phyloP scores from a whole-genome alignment of 192 early-diverging fungal genomes.

The Irineochytrium annulatum region DNA sequence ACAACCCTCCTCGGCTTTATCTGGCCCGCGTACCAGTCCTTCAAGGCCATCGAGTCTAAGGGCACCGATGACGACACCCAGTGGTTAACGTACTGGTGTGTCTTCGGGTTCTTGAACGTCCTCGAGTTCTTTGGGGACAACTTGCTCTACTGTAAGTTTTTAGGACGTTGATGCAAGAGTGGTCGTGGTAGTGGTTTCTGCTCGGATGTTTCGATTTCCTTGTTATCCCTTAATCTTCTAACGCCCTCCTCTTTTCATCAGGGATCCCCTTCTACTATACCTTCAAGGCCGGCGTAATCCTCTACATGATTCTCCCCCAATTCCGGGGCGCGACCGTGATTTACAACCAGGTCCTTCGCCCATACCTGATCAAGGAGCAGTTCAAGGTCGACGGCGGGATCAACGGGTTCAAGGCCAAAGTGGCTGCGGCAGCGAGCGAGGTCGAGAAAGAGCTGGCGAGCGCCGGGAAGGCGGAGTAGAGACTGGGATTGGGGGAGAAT shows the following conservation, averaged over 20 bases:
- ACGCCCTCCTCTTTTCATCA: not conserved
- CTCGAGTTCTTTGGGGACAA: constrained; percentile 88
- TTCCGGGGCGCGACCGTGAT: constrained; percentile 77
- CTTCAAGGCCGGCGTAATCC: constrained; percentile 83
- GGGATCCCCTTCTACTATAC: constrained; percentile 74
- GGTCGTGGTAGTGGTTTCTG: not conserved
- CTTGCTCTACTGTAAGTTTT: constrained; percentile 68
- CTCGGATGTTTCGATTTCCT: not conserved
- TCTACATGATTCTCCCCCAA: constrained; percentile 79
- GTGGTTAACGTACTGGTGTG: constrained; percentile 61
- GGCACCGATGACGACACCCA: constrained; percentile 78
- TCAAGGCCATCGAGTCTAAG: constrained; percentile 84
- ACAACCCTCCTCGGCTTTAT: constrained; percentile 84
- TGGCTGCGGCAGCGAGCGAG: too few species aligned
- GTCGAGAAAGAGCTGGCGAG: too few species aligned
- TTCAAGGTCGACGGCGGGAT: constrained; percentile 39
- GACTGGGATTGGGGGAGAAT: too few species aligned
- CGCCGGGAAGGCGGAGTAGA: too few species aligned
- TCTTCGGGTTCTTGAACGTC: constrained; percentile 84
- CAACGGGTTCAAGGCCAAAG: too few species aligned
- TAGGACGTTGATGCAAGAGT: too few species aligned
- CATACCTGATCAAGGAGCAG: constrained; percentile 61
- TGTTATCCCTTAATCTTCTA: not conserved
- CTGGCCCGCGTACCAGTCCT: constrained; percentile 90
- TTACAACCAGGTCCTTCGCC: constrained; percentile 70